phyloP scores from a whole-genome alignment of 1,284 basidiomycete species.

The Lentinus polychrous region DNA sequence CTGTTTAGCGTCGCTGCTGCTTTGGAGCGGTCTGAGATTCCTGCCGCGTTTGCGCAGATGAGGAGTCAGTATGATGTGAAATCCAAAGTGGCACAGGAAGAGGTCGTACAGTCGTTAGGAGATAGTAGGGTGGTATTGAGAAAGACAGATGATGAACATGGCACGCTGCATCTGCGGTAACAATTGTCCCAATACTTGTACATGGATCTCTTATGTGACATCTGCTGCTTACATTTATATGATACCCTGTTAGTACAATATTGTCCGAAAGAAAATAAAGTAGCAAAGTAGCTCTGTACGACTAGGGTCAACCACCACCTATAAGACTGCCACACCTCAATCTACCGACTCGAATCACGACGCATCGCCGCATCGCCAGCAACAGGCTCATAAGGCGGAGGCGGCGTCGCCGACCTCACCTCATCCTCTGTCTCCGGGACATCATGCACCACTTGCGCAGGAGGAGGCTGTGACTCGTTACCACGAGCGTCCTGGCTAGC shows the following conservation, averaged over 20 bases:
- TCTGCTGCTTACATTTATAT: background rate
- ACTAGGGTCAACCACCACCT: too few species aligned
- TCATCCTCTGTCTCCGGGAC: slow-evolving; percentile 2
- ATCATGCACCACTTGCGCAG: slow-evolving; percentile 9
- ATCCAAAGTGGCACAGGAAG: background rate
- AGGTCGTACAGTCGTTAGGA: slow-evolving; percentile 2
- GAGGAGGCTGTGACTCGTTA: slow-evolving; percentile 3
- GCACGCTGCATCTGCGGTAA: background rate
- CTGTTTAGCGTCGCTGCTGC: slow-evolving; percentile 5
- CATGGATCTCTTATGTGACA: background rate
- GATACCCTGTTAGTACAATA: background rate
- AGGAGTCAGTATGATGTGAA: slow-evolving; percentile 1
- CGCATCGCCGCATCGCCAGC: background rate
- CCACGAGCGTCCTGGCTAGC: background rate
- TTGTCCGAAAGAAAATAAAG: too few species aligned
- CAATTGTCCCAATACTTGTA: background rate
- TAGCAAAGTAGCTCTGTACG: too few species aligned
- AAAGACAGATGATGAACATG: background rate
- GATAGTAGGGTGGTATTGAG: background rate
- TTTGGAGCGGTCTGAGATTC: slow-evolving; percentile 4
- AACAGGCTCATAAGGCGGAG: slow-evolving; percentile 18
- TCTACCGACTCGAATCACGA: too few species aligned
- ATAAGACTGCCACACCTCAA: too few species aligned
- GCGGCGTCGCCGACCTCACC: slow-evolving; percentile 17
- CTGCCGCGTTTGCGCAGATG: background rate